Base-by-base conservation (phyloP, 306 rosid species). In the Arachis hypogaea region DNA sequence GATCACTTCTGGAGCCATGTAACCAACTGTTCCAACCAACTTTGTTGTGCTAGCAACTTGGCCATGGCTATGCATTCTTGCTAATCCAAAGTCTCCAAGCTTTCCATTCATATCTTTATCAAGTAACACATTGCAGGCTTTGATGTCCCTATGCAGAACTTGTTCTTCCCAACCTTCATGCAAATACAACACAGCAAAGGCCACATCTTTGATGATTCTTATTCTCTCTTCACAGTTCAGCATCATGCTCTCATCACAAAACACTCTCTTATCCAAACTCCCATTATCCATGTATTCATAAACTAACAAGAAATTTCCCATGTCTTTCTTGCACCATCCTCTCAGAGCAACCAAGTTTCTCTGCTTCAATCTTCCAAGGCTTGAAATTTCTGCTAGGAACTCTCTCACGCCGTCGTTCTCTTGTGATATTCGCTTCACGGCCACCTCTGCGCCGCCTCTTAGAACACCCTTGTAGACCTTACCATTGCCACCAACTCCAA, bases 241-340 rank as follows among this genome's bases (percentile, higher is more conserved):
- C 82, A 85, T 81, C 71, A 75, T 82, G 10, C 72, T 79, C 44
- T 82, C 85, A 41, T 82, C 88, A 62, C 77, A 77, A 68, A 88
- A 85, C 12, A 93, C 82, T 79, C 92, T 69, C 68, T 84, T 84
- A 61, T 93, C 97, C 42, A 93, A 79, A 59, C 98, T 91, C 30
- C 94, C 97, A 59, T 93, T 93, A 71, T 88, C 96, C 97, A 93
- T 89, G 30, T 86, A 91, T 7, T 93, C 94, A 78, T 93, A 93
- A 12, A 89, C 74, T 51, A 93, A 45, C 43, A 93, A 66, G 89
- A 93, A 88, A 76, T 47, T 72, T 2, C 96, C 91, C 18, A 50
- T 46, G 38, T 91, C 92, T 82, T 68, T 74, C 80, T 93, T 93
- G 59, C 96, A 91, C 98, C 98, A 93, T 8, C 97, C 97, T 72